Evolutionary conservation across 2,329 filamentous ascomycete species (phyloP).

Genomic region (Dothistroma pini): DNA sequence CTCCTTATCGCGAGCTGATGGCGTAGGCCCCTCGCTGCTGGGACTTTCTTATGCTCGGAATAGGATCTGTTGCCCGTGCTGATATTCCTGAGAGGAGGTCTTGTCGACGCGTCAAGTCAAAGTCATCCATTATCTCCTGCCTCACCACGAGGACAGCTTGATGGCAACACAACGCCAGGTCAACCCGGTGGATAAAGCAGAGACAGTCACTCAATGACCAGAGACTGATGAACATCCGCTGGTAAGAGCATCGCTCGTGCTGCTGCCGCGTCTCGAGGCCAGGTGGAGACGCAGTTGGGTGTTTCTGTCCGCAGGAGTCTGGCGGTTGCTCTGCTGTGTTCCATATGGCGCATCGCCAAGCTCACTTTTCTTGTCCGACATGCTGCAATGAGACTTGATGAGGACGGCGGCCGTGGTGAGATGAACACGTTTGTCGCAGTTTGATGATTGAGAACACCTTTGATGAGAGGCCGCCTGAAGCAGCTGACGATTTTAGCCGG

Average conservation of each 20-base stretch:
- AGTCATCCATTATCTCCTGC: background rate
- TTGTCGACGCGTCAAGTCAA: background rate
- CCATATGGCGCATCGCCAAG: background rate
- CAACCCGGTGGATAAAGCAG: background rate
- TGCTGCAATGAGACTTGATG: background rate
- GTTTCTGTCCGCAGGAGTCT: background rate
- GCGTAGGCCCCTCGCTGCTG: background rate
- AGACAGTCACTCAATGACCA: background rate
- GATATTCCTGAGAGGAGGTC: background rate
- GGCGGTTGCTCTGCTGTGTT: background rate
- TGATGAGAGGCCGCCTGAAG: background rate
- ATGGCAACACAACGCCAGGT: background rate
- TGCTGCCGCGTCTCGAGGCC: background rate
- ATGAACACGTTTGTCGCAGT: background rate
- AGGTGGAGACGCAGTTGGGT: background rate
- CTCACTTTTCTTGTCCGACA: background rate
- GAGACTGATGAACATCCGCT: background rate
- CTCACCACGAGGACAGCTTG: background rate
- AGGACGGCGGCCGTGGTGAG: background rate
- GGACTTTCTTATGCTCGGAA: background rate
- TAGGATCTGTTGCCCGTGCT: background rate
- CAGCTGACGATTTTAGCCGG: constrained; percentile 1
- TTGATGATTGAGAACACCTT: background rate
- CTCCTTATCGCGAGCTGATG: background rate
- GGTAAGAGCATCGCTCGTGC: background rate